phyloP scores from a whole-genome alignment of 768 basidiomycete genomes.

The Suillus placidus region DNA sequence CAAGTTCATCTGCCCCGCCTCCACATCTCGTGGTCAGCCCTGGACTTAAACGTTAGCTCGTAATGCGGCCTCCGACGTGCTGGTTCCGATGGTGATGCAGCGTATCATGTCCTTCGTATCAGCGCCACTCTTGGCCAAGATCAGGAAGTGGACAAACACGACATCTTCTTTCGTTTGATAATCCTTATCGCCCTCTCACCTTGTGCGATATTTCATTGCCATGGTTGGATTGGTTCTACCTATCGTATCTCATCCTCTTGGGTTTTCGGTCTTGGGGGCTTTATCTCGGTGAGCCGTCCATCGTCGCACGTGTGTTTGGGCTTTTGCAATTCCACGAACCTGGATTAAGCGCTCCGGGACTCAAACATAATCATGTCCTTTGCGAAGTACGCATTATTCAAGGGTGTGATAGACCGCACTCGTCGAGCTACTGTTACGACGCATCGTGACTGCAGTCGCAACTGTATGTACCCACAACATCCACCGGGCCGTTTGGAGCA shows the following conservation, averaged over 20 bases:
- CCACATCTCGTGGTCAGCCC: background rate
- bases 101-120: background rate
- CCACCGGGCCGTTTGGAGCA: background rate
- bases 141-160: background rate
- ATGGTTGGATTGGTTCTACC: background rate
- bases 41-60: background rate
- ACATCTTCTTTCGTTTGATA: background rate
- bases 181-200: slow-evolving; percentile 9
- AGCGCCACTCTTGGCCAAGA: background rate
- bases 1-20: background rate
- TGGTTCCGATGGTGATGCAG: background rate
- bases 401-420: background rate
- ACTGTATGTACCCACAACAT: background rate
- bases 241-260: background rate
- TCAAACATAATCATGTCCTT: background rate
- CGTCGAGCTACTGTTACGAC: background rate
- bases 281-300: background rate
- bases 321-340: background rate
- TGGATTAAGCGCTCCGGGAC: background rate
- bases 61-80: background rate
- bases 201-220: background rate
- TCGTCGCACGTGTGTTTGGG: background rate
- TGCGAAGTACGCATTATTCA: background rate
- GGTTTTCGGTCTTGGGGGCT: background rate
- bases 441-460: background rate